A percentile compares a stretch with the other conserved stretches of the same genome.
Conservation (phyloP, 495 filamentous ascomycete species). For the Penicillium longicatenatum region DNA sequence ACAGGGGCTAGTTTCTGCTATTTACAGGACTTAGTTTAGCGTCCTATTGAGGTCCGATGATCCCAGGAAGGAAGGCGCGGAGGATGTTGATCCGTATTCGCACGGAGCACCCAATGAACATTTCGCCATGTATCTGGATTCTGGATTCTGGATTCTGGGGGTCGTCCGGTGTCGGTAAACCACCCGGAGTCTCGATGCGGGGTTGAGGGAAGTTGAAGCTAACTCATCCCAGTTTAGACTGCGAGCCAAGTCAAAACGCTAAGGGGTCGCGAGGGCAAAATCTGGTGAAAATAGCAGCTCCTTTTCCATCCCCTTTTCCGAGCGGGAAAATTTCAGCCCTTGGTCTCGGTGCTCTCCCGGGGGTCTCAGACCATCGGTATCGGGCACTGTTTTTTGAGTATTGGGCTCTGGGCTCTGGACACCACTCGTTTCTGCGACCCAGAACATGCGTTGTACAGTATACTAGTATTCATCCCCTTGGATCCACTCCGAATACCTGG, state of each 20-base stretch:
- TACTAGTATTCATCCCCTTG: no score
- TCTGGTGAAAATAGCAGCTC: background rate
- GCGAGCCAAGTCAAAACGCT: background rate
- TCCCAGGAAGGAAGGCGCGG: background rate
- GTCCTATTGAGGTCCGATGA: background rate
- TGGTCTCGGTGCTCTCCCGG: background rate
- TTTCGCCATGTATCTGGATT: no score
- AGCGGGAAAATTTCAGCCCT: background rate
- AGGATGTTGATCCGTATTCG: constrained; percentile 1
- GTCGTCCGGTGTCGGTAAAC: constrained; percentile 3
- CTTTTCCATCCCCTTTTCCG: background rate
- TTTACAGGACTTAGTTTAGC: background rate
- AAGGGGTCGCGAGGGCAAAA: background rate
- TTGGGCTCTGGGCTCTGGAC: background rate
- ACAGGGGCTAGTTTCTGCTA: background rate
- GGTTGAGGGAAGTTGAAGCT: background rate
- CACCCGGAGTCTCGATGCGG: background rate
- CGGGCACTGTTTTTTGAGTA: background rate
- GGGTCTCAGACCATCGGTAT: background rate
- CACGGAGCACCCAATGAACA: background rate
- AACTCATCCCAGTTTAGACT: background rate
- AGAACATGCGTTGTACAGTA: background rate
- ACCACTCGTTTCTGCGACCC: background rate
- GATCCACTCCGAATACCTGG: background rate
- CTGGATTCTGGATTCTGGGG: constrained; percentile 2